A percentile compares a stretch with the other conserved stretches of the same genome.
These are phyloP conservation scores for Neofusicoccum laricinum DNA, from an alignment of 2,329 filamentous ascomycete species.

Conservation along the genomic window DNA sequence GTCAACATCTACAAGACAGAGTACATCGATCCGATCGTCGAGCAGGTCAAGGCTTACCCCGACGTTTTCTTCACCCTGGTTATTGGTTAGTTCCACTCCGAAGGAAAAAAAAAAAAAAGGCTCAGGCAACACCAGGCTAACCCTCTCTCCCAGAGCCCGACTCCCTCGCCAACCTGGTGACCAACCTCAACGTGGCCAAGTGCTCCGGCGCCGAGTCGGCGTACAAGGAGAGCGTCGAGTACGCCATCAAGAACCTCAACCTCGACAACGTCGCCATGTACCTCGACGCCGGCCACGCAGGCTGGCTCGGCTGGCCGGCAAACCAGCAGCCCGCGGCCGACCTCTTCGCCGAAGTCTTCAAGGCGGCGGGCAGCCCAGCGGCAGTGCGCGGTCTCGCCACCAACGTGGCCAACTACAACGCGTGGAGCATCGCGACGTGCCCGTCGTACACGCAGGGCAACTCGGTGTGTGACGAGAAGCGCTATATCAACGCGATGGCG, in stretches of 20 bases:
- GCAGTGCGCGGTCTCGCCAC: conserved; percentile 53
- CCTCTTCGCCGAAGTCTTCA: conserved; percentile 49
- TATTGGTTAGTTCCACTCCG: conserved; percentile 38
- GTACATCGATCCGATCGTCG: conserved; percentile 55
- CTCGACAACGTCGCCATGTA: conserved; percentile 63
- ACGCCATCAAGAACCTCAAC: conserved; percentile 57
- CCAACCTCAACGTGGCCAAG: conserved; percentile 54
- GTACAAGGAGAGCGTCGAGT: conserved; percentile 56
- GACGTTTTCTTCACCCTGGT: conserved; percentile 51
- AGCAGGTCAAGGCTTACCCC: conserved; percentile 53
- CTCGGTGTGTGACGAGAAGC: conserved; percentile 53
- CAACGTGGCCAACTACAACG: conserved; percentile 61
- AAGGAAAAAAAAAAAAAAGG: too few relatives aligned
- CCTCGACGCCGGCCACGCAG: conserved; percentile 61
- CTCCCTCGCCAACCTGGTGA: conserved; percentile 61
- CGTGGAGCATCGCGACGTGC: conserved; percentile 46
- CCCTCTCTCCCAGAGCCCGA: conserved; percentile 49
- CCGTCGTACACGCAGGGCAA: conserved; percentile 45
- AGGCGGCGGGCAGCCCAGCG: conserved; percentile 45
- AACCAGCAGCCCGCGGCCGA: conserved; percentile 54
- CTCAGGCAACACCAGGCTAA: not conserved
- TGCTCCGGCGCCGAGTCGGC: conserved; percentile 54
- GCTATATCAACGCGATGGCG: conserved; percentile 50
- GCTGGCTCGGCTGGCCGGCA: conserved; percentile 63
- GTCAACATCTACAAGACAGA: conserved; percentile 48